phyloP scores from a whole-genome alignment of 306 rosid species.

The Vigna nakashimae region DNA sequence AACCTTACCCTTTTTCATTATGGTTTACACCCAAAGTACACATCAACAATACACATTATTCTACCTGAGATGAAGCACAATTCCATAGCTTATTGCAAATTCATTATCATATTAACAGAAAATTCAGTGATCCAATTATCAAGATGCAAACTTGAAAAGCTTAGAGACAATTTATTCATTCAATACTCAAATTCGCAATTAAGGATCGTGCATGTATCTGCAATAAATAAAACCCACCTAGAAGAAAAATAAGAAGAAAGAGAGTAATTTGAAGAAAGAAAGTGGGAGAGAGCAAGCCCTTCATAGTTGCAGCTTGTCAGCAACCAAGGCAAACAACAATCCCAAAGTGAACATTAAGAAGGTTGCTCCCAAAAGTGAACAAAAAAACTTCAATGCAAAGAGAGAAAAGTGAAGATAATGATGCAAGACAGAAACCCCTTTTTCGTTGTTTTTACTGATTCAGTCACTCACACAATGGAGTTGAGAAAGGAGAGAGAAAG shows the following conservation, averaged over 20 bases:
- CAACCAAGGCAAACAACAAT: conserved; percentile 30
- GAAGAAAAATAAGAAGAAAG: conserved; percentile 44
- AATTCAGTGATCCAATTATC: background rate
- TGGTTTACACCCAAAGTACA: conserved; percentile 17
- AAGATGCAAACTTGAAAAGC: conserved; percentile 8
- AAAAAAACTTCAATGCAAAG: conserved; percentile 11
- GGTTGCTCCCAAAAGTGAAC: background rate
- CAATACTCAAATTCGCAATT: background rate
- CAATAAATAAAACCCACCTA: conserved; percentile 46
- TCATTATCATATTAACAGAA: conserved; percentile 6
- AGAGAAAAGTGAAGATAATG: background rate
- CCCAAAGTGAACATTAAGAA: conserved; percentile 34
- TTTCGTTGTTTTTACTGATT: background rate
- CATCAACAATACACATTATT: background rate
- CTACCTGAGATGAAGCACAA: conserved; percentile 1
- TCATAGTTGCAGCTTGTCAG: conserved; percentile 53
- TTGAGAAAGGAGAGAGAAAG: conserved; percentile 34
- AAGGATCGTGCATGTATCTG: conserved; percentile 20
- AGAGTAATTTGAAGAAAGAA: conserved; percentile 44
- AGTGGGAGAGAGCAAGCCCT: conserved; percentile 34
- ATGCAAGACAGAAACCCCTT: conserved; percentile 3
- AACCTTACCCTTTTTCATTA: background rate
- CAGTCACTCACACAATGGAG: conserved; percentile 4
- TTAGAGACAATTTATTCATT: background rate
- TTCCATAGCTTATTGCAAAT: conserved; percentile 30